phyloP scores from a whole-genome alignment of 169 alveolate species.

The Plasmodium reichenowi region DNA sequence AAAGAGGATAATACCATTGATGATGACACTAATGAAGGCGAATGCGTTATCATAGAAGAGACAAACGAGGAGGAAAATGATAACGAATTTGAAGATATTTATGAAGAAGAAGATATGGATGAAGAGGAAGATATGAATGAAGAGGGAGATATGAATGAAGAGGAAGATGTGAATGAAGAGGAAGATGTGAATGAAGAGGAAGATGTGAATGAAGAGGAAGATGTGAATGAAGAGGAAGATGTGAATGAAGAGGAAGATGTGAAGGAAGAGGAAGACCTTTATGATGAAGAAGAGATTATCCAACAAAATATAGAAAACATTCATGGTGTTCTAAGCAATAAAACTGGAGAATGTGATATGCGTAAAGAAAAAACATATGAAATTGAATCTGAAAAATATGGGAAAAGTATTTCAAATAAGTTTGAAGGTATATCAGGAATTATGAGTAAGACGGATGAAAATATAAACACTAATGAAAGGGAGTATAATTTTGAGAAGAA shows the following conservation, averaged over 20 bases:
- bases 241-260: neutral
- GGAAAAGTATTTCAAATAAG: neutral
- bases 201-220: neutral
- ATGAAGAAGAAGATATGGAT: neutral
- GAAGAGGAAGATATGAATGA: neutral
- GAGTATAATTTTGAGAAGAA: neutral
- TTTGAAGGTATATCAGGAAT: neutral
- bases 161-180: neutral
- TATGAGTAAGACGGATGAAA: neutral
- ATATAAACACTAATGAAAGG: neutral
- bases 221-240: neutral
- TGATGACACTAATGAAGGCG: neutral
- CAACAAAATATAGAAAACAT: neutral
- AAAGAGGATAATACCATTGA: constrained; percentile 4
- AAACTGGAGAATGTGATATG: neutral
- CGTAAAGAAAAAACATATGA: neutral
- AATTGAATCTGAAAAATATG: neutral
- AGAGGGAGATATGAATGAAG: neutral
- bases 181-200: neutral
- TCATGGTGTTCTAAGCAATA: neutral
- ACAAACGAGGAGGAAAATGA: constrained; percentile 3
- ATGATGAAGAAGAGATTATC: neutral
- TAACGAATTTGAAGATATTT: neutral
- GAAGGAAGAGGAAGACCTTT: neutral
- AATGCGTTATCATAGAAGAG: neutral